A percentile compares a stretch with the other conserved stretches of the same genome.
Evolutionary conservation across 805 yeast genomes (phyloP).

Genomic region (Candida sanyiensis): DNA sequence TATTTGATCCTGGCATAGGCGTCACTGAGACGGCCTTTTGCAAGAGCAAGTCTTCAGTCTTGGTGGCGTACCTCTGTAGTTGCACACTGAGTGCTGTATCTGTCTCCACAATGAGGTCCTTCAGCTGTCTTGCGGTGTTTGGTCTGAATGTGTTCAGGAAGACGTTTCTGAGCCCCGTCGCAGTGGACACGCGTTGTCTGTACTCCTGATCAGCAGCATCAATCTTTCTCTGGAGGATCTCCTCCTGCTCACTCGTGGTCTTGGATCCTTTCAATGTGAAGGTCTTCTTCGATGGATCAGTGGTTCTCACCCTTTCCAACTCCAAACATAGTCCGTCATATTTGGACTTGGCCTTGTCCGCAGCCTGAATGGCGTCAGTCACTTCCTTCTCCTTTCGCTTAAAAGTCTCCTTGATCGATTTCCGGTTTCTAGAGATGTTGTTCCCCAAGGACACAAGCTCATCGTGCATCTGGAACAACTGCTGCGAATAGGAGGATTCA

Average conservation of each 20-base stretch:
- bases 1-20: conserved; percentile 54
- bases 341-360: conserved; percentile 80
- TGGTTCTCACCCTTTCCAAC: conserved; percentile 69
- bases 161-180: conserved; percentile 69
- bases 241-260: conserved; percentile 80
- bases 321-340: conserved; percentile 82
- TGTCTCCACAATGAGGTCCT: conserved; percentile 74
- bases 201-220: conserved; percentile 84
- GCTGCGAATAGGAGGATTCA: conserved; percentile 69
- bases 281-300: conserved; percentile 81
- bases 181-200: conserved; percentile 64
- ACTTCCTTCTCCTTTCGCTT: conserved; percentile 79
- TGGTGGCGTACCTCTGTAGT: conserved; percentile 81
- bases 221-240: conserved; percentile 75
- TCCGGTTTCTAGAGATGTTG: conserved; percentile 68
- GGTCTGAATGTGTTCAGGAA: conserved; percentile 75
- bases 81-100: conserved; percentile 89
- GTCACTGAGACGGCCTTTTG: conserved; percentile 79
- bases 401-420: conserved; percentile 75
- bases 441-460: conserved; percentile 69
- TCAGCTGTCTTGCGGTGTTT: conserved; percentile 59
- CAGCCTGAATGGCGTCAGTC: conserved; percentile 70
- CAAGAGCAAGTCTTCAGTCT: conserved; percentile 76
- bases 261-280: conserved; percentile 75
- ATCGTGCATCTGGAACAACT: conserved; percentile 78